Percentiles rank a stretch among this genome's conserved stretches.
Evolutionary conservation across 441 rosid species (phyloP).

Genomic region (Codiaeum variegatum): DNA sequence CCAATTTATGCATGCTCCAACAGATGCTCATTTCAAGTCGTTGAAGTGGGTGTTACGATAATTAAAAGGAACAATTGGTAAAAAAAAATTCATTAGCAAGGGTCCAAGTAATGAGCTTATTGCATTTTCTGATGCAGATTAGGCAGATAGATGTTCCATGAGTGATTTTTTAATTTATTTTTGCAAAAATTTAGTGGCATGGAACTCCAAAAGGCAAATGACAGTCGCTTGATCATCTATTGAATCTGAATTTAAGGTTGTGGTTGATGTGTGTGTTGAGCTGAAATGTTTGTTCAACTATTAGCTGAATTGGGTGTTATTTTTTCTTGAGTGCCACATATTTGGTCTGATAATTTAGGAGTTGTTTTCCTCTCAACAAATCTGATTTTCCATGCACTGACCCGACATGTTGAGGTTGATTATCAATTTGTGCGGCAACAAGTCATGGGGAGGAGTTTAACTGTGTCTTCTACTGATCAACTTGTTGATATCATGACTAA

Average conservation of each 20-base stretch:
- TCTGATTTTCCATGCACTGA: not conserved
- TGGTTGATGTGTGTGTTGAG: not conserved
- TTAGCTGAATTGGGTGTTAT: not conserved
- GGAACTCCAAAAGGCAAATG: no score
- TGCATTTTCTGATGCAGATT: not conserved
- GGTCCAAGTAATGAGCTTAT: not conserved
- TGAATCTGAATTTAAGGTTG: not conserved
- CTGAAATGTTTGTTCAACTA: not conserved
- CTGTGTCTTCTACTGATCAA: no score
- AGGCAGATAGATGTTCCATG: not conserved
- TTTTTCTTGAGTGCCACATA: not conserved
- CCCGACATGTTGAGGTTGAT: no score
- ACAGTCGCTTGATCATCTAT: not conserved
- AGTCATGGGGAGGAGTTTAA: no score
- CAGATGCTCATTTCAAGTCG: not conserved
- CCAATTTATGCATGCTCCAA: not conserved
- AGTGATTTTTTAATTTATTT: not conserved
- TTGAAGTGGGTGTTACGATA: not conserved
- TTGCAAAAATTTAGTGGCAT: not conserved
- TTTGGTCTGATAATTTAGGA: not conserved
- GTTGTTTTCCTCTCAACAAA: not conserved
- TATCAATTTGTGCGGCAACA: no score
- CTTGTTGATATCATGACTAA: no score
- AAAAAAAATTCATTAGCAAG: not conserved
- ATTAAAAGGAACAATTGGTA: not conserved